These are phyloP conservation scores for Leishmania aethiopica DNA, from an alignment of 208 protist genomes.

Conservation along the genomic window DNA sequence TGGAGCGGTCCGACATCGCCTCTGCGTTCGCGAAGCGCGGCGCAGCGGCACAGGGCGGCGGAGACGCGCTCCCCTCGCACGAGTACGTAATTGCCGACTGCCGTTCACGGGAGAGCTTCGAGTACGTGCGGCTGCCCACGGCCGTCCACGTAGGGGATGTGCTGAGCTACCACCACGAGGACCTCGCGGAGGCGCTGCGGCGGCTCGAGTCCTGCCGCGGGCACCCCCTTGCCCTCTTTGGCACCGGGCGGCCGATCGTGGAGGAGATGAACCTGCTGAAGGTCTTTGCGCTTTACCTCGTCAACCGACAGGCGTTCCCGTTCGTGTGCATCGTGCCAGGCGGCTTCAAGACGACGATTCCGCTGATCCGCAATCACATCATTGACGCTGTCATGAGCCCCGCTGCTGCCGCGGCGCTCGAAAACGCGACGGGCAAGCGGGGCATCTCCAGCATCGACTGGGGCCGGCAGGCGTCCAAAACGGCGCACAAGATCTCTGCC, in stretches of 20 bases:
- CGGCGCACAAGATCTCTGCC: slow-evolving; percentile 20
- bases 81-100: slow-evolving; percentile 91
- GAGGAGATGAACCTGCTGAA: slow-evolving; percentile 91
- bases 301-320: slow-evolving; percentile 62
- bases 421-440: not conserved
- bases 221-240: slow-evolving; percentile 55
- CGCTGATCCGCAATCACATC: slow-evolving; percentile 55
- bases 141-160: slow-evolving; percentile 72
- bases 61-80: slow-evolving; percentile 25
- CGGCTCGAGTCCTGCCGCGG: slow-evolving; percentile 49
- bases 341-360: slow-evolving; percentile 77
- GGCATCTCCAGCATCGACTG: not conserved
- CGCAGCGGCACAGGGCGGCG: not conserved
- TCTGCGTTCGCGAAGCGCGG: slow-evolving; percentile 49
- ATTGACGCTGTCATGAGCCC: slow-evolving; percentile 39
- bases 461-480: slow-evolving; percentile 20
- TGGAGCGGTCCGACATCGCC: slow-evolving; percentile 76
- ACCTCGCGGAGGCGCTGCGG: slow-evolving; percentile 46
- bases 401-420: slow-evolving; percentile 16
- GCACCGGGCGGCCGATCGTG: slow-evolving; percentile 41
- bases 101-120: slow-evolving; percentile 74
- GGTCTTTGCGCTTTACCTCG: slow-evolving; percentile 80
- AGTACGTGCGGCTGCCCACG: slow-evolving; percentile 83
- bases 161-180: slow-evolving; percentile 42
- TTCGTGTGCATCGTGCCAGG: slow-evolving; percentile 75